Base-by-base conservation (phyloP, 768 basidiomycete species). In the Pisolithus sp. region DNA sequence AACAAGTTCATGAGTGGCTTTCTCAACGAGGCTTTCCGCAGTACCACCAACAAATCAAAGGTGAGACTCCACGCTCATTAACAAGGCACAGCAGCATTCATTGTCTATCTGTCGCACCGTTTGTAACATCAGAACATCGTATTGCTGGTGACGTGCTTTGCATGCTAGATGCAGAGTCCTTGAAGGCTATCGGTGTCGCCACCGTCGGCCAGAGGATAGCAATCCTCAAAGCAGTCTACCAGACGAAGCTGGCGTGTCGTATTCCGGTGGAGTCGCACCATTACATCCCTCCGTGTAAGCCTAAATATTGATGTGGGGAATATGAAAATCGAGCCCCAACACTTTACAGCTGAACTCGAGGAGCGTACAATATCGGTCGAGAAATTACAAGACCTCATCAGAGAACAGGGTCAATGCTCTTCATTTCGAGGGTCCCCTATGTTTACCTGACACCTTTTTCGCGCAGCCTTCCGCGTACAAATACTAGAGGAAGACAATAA, bases 221-320 rank as follows among this genome's bases (percentile, higher is more conserved):
- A 41, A 92, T 98, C 56, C 83, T 98, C 66, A 94, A 93, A 68
- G 86, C 88, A 45, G 83, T 97, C 52, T 98, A 96, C 72, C 82
- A 82, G 49, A 73, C 90, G 60, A 99, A 99, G 74, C 70, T 93
- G 48, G 82, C 82, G 1, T 79, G 94, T 62, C 83, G 83, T 55
- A 75, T 99, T 48, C 82, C 88, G 36, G 83, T 94, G 58, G 89
- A 91, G 53, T 73, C 85, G 37, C 86, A 88, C 56, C 79, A 90
- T 60, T 96, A 92, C 65, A 79, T 93, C 13, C 93, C 93, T 8
- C 90, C 91, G 52, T 93, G 93, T 92, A 62, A 62, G 89, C 72
- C 44, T 44, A 40, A 39, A 48, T 43, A 30, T 41, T 48, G 26
- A 21, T 55, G 39, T 20, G n/a, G 4, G 44, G 50, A 34, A 37